phyloP scores from a whole-genome alignment of 2,329 filamentous ascomycete genomes.

The Stachybotrys chlorohalonatus region DNA sequence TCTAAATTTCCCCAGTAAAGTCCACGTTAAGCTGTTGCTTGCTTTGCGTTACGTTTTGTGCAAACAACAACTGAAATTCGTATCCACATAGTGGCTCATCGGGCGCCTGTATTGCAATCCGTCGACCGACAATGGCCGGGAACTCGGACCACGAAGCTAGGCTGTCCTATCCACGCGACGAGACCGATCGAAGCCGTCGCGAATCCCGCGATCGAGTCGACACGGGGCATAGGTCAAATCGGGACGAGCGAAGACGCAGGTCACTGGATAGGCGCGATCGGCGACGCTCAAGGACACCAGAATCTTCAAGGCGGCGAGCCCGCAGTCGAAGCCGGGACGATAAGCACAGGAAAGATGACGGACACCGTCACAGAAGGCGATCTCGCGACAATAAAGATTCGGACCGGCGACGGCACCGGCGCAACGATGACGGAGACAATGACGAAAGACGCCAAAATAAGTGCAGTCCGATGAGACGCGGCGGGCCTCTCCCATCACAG shows the following conservation, averaged over 20 bases:
- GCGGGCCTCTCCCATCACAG: slow-evolving; percentile 51
- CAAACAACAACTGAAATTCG: too few relatives aligned
- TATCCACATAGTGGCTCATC: too few relatives aligned
- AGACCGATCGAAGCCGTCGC: slow-evolving; percentile 9
- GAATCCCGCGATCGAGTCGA: slow-evolving; percentile 9
- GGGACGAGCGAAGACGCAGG: slow-evolving; percentile 16
- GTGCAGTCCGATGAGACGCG: slow-evolving; percentile 17
- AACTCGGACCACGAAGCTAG: slow-evolving; percentile 12
- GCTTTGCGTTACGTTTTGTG: too few relatives aligned
- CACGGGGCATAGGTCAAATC: slow-evolving; percentile 13
- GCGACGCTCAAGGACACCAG: slow-evolving; percentile 22
- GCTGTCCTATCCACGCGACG: slow-evolving; percentile 8
- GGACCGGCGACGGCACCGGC: slow-evolving; percentile 12
- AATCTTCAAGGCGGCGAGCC: slow-evolving; percentile 10
- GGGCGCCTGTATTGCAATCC: too few relatives aligned
- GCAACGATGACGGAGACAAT: slow-evolving; percentile 5
- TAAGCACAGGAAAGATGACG: slow-evolving; percentile 12
- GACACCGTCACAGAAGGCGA: slow-evolving; percentile 18
- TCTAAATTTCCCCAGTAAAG: too few relatives aligned
- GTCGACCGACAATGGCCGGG: slow-evolving; percentile 13
- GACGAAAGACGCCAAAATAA: slow-evolving; percentile 11
- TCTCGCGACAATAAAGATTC: slow-evolving; percentile 22
- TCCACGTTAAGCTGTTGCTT: too few relatives aligned
- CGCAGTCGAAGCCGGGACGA: slow-evolving; percentile 12
- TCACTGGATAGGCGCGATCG: slow-evolving; percentile 18